Conservation (phyloP, 2,329 filamentous ascomycete species). For the Akanthomyces dipterigenus region DNA sequence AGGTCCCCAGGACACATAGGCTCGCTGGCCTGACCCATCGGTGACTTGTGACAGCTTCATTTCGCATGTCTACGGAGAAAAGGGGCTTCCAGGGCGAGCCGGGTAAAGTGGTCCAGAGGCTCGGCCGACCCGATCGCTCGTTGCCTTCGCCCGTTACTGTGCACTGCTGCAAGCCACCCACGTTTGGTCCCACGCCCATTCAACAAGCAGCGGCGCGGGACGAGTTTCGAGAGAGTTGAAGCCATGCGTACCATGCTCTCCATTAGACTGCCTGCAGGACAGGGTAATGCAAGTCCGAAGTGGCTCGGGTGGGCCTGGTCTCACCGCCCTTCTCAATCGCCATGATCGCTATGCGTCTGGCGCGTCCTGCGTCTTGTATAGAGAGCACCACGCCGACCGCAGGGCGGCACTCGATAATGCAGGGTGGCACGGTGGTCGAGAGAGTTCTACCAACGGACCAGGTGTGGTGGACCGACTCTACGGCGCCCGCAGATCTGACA, state of each 20-base stretch:
- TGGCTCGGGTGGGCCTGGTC: background rate
- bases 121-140: background rate
- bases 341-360: background rate
- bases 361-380: background rate
- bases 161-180: background rate
- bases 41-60: background rate
- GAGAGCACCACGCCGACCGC: background rate
- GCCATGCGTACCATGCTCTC: background rate
- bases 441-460: background rate
- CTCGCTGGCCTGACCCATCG: background rate
- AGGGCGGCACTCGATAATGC: background rate
- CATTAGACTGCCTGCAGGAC: background rate
- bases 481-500: constrained; percentile 3
- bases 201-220: background rate
- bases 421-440: background rate
- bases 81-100: background rate
- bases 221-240: background rate
- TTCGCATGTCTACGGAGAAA: background rate
- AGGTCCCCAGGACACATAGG: background rate
- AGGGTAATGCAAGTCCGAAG: background rate
- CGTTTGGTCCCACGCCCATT: background rate
- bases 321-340: constrained; percentile 7
- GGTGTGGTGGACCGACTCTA: background rate
- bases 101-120: background rate
- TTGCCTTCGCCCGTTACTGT: background rate